These are phyloP conservation scores for Danielia reshetovae DNA, from an alignment of 805 yeast genomes.

Conservation along the genomic window DNA sequence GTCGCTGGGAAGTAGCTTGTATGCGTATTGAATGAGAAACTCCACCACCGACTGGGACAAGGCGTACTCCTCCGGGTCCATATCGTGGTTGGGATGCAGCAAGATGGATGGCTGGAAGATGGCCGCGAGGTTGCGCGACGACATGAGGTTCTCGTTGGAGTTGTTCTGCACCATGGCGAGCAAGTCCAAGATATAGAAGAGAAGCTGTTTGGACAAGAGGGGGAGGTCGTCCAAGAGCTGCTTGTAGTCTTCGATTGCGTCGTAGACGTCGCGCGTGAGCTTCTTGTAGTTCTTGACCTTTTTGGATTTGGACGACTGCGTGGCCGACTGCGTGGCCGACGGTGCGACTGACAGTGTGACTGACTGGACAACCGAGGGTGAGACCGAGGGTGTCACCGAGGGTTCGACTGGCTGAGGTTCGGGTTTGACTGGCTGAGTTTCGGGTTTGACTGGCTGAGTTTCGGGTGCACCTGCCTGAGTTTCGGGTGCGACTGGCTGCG, in stretches of 20 bases:
- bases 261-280: conserved; percentile 59
- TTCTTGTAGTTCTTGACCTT: conserved; percentile 50
- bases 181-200: conserved; percentile 83
- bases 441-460: neutral
- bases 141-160: conserved; percentile 79
- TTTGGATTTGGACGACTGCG: neutral
- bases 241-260: conserved; percentile 71
- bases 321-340: neutral
- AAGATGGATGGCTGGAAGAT: conserved; percentile 95
- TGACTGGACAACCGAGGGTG: neutral
- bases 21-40: conserved; percentile 82
- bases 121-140: conserved; percentile 89
- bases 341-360: neutral
- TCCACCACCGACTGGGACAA: conserved; percentile 82
- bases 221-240: conserved; percentile 66
- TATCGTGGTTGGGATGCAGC: conserved; percentile 88
- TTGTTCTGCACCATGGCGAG: conserved; percentile 80
- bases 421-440: neutral
- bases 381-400: neutral
- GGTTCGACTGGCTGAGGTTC: neutral
- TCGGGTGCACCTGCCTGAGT: neutral
- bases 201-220: conserved; percentile 69
- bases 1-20: conserved; percentile 63
- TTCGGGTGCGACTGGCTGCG: neutral
- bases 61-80: conserved; percentile 89